Percentiles rank a stretch among this genome's conserved stretches.
Evolutionary conservation across 2,329 filamentous ascomycete species (phyloP).

Genomic region (Clarireedia sp.): DNA sequence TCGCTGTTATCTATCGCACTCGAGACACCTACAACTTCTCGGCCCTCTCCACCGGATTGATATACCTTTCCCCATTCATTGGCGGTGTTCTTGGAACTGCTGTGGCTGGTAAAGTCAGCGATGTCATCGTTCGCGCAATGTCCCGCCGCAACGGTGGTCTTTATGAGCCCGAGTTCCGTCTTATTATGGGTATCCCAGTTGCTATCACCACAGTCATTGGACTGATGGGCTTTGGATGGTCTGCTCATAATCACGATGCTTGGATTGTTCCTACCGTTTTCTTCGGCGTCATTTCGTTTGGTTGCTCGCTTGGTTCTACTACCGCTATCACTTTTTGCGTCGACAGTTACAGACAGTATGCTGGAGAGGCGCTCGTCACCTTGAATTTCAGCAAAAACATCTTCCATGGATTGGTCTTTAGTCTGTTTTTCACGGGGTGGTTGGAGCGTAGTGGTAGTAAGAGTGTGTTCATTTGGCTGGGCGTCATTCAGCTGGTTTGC

Average conservation of each 20-base stretch:
- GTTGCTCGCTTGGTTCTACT: constrained; percentile 81
- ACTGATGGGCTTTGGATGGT: constrained; percentile 96
- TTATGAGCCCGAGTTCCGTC: constrained; percentile 89
- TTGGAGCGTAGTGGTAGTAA: constrained; percentile 66
- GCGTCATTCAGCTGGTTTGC: constrained; percentile 73
- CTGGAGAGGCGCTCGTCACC: constrained; percentile 87
- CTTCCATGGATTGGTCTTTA: constrained; percentile 81
- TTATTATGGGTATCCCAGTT: constrained; percentile 81
- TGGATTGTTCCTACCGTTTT: constrained; percentile 94
- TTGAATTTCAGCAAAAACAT: constrained; percentile 94
- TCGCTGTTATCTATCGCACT: constrained; percentile 71
- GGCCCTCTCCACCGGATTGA: constrained; percentile 70
- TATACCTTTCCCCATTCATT: constrained; percentile 86
- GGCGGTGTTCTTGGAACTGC: constrained; percentile 86
- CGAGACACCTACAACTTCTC: constrained; percentile 69
- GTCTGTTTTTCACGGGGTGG: constrained; percentile 83
- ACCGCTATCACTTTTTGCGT: constrained; percentile 92
- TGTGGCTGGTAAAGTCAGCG: constrained; percentile 80
- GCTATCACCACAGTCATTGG: constrained; percentile 72
- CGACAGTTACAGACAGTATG: constrained; percentile 87
- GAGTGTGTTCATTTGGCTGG: constrained; percentile 72
- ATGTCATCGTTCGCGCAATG: constrained; percentile 77
- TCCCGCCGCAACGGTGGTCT: constrained; percentile 80
- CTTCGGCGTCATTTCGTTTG: constrained; percentile 87
- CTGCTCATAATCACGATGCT: constrained; percentile 60